A percentile compares a stretch with the other conserved stretches of the same genome.
Conservation (phyloP, 805 yeast genomes). For the Ogataea wickerhamii region DNA sequence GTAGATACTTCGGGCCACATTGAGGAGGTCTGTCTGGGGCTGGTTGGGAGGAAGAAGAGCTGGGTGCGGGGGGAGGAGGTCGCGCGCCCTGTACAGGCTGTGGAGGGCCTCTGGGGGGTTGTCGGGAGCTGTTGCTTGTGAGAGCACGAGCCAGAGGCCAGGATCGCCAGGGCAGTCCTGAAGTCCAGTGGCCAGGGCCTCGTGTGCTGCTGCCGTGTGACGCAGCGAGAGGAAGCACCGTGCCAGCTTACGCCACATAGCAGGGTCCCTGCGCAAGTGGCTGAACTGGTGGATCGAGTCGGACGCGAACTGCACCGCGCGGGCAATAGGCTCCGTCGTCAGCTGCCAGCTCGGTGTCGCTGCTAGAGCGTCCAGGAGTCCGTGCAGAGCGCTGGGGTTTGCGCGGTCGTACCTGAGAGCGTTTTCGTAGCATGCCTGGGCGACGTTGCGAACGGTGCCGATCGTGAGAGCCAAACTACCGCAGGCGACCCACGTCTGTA, state of each 20-base stretch:
- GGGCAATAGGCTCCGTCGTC: not conserved
- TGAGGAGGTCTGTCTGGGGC: conserved; percentile 34
- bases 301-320: conserved; percentile 38
- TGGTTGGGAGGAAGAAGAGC: conserved; percentile 35
- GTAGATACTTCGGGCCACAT: conserved; percentile 49
- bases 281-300: conserved; percentile 37
- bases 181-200: conserved; percentile 18
- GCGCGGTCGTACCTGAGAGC: conserved; percentile 42
- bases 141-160: conserved; percentile 44
- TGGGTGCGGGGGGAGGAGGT: too few relatives aligned
- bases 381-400: conserved; percentile 39
- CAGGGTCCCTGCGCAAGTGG: conserved; percentile 36
- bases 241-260: conserved; percentile 47
- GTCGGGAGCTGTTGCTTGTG: too few relatives aligned
- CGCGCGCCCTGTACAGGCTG: too few relatives aligned
- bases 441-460: conserved; percentile 35
- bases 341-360: not conserved
- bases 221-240: conserved; percentile 48
- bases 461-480: conserved; percentile 44
- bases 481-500: conserved; percentile 41
- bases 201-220: conserved; percentile 51
- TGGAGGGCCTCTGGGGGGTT: too few relatives aligned
- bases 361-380: conserved; percentile 34
- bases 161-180: conserved; percentile 33
- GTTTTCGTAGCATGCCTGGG: conserved; percentile 41